Percentiles rank a stretch among this genome's conserved stretches.
Conservation (phyloP, 768 basidiomycete genomes). For the Suillus luteus region DNA sequence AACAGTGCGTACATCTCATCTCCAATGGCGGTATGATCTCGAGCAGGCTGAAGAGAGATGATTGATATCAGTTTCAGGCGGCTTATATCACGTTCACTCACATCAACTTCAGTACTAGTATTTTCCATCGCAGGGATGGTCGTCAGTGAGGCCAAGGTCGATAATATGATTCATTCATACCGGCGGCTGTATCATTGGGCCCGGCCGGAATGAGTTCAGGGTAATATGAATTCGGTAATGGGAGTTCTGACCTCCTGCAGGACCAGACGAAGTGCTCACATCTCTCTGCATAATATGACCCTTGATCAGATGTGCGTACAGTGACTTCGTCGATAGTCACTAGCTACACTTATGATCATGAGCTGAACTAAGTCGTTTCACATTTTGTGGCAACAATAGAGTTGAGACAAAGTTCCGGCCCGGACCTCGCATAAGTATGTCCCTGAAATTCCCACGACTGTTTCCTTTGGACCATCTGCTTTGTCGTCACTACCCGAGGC, state of each 20-base stretch:
- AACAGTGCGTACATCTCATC: slow-evolving; percentile 30
- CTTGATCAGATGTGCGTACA: neutral
- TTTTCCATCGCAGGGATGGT: slow-evolving; percentile 12
- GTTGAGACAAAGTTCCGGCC: neutral
- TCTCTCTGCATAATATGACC: neutral
- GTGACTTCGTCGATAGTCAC: neutral
- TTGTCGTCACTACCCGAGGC: slow-evolving; percentile 15
- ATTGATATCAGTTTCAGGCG: neutral
- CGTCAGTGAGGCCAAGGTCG: neutral
- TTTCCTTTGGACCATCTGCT: slow-evolving; percentile 19
- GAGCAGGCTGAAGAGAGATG: neutral
- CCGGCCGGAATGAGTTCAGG: neutral
- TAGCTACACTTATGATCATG: neutral
- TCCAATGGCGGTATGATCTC: slow-evolving; percentile 23
- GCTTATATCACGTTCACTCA: neutral
- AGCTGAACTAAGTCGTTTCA: neutral
- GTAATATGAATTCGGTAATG: too few relatives aligned
- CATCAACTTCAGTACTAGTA: neutral
- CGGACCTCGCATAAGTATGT: slow-evolving; percentile 16
- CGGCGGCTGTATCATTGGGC: neutral
- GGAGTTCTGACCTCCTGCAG: neutral
- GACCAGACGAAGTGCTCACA: neutral
- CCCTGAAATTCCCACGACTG: slow-evolving; percentile 30
- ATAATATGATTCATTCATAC: neutral
- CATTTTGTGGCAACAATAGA: neutral